Percentiles rank a stretch among this genome's conserved stretches.
These are phyloP conservation scores for Floccularia luteovirens DNA, from an alignment of 768 basidiomycete species.

Conservation along the genomic window DNA sequence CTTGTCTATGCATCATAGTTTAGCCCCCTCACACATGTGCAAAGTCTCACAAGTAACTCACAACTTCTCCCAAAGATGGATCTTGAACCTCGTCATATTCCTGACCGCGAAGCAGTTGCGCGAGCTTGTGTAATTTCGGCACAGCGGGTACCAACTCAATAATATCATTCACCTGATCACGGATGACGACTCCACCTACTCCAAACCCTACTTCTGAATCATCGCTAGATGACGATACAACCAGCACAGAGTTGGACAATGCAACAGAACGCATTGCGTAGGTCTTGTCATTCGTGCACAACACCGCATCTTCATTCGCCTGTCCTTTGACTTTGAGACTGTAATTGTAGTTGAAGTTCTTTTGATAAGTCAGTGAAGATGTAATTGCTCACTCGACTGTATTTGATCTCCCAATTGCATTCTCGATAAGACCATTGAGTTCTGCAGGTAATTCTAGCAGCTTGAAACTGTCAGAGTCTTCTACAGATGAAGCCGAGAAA, in stretches of 20 bases:
- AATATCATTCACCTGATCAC: constrained; percentile 77
- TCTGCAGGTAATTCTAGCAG: constrained; percentile 72
- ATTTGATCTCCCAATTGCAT: constrained; percentile 26
- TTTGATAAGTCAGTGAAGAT: not conserved
- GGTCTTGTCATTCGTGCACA: constrained; percentile 79
- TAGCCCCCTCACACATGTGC: not conserved
- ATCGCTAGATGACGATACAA: constrained; percentile 51
- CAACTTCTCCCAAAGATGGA: constrained; percentile 2
- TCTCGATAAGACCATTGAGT: constrained; percentile 53
- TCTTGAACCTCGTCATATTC: constrained; percentile 56
- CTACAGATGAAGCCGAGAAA: constrained; percentile 41
- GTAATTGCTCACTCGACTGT: constrained; percentile 8
- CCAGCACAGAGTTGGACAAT: constrained; percentile 81
- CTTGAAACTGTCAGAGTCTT: constrained; percentile 50
- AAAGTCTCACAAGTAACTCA: constrained; percentile 5
- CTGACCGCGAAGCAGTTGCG: constrained; percentile 48
- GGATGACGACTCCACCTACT: constrained; percentile 51
- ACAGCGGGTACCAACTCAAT: constrained; percentile 76
- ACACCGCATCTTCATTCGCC: constrained; percentile 77
- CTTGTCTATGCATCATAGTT: constrained; percentile 3
- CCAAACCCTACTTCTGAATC: constrained; percentile 20
- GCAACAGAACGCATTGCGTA: constrained; percentile 80
- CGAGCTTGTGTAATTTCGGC: constrained; percentile 67
- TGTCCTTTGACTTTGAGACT: constrained; percentile 80
- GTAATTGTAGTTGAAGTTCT: not conserved